These are phyloP conservation scores for Kwoniella pini DNA, from an alignment of 768 basidiomycete genomes.

Conservation along the genomic window DNA sequence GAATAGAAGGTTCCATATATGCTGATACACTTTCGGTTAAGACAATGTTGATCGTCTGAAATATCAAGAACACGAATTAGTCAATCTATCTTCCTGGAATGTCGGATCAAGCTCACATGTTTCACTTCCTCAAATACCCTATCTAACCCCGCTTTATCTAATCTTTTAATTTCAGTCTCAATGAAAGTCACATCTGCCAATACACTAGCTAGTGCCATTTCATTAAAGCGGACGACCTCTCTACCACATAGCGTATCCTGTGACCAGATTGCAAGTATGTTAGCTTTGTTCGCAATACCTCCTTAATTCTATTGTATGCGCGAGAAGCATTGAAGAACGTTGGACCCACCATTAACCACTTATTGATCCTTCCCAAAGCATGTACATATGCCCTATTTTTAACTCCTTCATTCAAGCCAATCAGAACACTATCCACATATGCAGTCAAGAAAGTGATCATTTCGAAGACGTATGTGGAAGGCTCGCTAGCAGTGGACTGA, in stretches of 20 bases:
- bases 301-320: too few species aligned
- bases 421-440: conserved; percentile 74
- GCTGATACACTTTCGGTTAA: conserved; percentile 73
- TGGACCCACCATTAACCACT: conserved; percentile 78
- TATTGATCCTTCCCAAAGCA: conserved; percentile 83
- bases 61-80: background rate
- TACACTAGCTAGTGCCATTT: conserved; percentile 83
- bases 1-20: conserved; percentile 66
- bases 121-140: conserved; percentile 77
- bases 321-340: too few species aligned
- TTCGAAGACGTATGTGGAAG: conserved; percentile 93
- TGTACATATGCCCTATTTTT: conserved; percentile 87
- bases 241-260: conserved; percentile 42
- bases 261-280: too few species aligned
- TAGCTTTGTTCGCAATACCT: too few species aligned
- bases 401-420: conserved; percentile 75
- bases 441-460: conserved; percentile 95
- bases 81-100: background rate
- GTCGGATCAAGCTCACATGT: conserved; percentile 60
- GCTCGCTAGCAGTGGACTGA: conserved; percentile 60
- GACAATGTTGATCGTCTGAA: conserved; percentile 60
- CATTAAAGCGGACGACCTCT: conserved; percentile 76
- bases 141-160: conserved; percentile 69
- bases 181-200: conserved; percentile 83
- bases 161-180: conserved; percentile 77